Evolutionary conservation across 495 filamentous ascomycete species (phyloP).

Genomic region (Entonaema liquescens): DNA sequence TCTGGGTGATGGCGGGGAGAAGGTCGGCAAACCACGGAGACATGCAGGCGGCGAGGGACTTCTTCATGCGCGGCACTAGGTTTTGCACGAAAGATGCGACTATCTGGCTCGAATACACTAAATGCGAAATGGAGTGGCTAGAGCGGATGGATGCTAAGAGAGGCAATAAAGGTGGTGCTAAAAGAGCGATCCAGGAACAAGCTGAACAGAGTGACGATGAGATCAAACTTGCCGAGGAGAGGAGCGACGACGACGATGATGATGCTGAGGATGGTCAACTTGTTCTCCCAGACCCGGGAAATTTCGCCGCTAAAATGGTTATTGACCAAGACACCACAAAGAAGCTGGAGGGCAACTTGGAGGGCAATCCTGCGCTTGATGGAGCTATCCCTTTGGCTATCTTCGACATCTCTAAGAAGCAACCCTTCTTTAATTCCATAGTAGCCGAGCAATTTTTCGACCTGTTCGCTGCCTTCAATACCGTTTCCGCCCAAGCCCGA

Average conservation of each 20-base stretch:
- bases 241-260: conserved; percentile 51
- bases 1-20: conserved; percentile 89
- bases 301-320: conserved; percentile 42
- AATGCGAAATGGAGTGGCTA: conserved; percentile 91
- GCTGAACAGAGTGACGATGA: conserved; percentile 57
- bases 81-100: conserved; percentile 78
- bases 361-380: conserved; percentile 80
- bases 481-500: conserved; percentile 68
- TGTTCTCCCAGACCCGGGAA: conserved; percentile 55
- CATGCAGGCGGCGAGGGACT: conserved; percentile 78
- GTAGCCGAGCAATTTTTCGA: conserved; percentile 82
- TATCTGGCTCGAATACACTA: conserved; percentile 89
- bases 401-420: conserved; percentile 85
- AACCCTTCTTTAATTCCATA: conserved; percentile 69
- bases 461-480: conserved; percentile 73
- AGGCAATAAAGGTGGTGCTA: conserved; percentile 66
- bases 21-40: conserved; percentile 80
- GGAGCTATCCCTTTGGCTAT: conserved; percentile 93
- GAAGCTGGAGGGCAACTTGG: conserved; percentile 75
- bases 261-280: conserved; percentile 42
- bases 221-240: conserved; percentile 47
- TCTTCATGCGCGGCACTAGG: conserved; percentile 88
- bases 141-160: conserved; percentile 77
- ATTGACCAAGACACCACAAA: conserved; percentile 67
- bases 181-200: conserved; percentile 52